phyloP scores from a whole-genome alignment of 202 grass and related monocot genomes.

The Panicum hallii region DNA sequence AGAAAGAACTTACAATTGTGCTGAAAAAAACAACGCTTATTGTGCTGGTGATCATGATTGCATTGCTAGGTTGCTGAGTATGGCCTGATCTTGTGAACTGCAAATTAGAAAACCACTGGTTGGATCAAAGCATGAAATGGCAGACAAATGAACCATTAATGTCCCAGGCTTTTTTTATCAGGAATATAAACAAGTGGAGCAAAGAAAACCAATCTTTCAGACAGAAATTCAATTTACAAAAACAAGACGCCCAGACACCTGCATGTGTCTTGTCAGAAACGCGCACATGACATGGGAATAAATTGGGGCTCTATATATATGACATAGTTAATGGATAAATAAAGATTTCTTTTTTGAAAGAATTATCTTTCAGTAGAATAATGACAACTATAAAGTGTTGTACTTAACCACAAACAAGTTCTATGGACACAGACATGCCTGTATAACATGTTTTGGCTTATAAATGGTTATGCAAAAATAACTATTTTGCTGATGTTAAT shows the following conservation, averaged over 20 bases:
- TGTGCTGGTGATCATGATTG: conserved; percentile 93
- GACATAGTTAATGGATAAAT: not conserved
- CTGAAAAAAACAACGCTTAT: conserved; percentile 89
- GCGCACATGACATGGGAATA: not conserved
- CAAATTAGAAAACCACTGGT: conserved; percentile 8
- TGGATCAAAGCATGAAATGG: conserved; percentile 12
- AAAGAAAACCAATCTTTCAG: not conserved
- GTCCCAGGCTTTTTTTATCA: not conserved
- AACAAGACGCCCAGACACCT: not conserved
- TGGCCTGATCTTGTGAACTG: conserved; percentile 90
- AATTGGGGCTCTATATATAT: not conserved
- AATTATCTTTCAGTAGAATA: not conserved
- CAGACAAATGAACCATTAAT: not conserved
- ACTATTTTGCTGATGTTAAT: conserved; percentile 5
- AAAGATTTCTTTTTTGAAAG: not conserved
- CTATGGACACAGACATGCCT: conserved; percentile 5
- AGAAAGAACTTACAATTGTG: conserved; percentile 70
- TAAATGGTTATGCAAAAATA: not conserved
- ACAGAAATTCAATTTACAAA: conserved; percentile 11
- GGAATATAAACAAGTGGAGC: not conserved
- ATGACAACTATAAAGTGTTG: no score
- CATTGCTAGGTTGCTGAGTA: conserved; percentile 83
- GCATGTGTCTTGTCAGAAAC: not conserved
- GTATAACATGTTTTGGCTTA: conserved; percentile 14
- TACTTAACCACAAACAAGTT: no score